These are phyloP conservation scores for Senna siamea DNA, from an alignment of 306 rosid genomes.

Conservation along the genomic window DNA sequence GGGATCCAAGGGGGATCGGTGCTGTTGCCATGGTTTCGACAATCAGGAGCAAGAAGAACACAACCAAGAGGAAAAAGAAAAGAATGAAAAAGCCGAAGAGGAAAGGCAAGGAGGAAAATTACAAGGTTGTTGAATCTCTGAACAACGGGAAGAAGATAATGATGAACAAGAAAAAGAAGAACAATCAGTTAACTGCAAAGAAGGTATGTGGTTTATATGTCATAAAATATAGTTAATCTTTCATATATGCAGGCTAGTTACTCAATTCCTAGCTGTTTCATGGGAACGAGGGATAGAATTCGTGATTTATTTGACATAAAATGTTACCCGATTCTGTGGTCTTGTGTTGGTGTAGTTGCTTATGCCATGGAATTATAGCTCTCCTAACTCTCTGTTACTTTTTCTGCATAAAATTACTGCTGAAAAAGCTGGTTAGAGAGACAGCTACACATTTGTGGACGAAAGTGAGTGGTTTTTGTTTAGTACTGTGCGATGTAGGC, in stretches of 20 bases:
- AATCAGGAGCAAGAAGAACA: constrained; percentile 43
- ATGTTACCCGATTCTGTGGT: constrained; percentile 44
- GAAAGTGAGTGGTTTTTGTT: constrained; percentile 45
- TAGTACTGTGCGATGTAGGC: constrained; percentile 43
- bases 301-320: constrained; percentile 42
- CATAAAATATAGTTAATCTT: constrained; percentile 56
- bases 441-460: constrained; percentile 45
- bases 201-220: constrained; percentile 62
- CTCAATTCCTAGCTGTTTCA: constrained; percentile 35
- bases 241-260: constrained; percentile 18
- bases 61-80: constrained; percentile 45
- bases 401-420: constrained; percentile 67
- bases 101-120: constrained; percentile 46
- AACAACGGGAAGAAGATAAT: constrained; percentile 45
- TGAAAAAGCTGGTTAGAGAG: constrained; percentile 67
- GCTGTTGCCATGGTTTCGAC: constrained; percentile 27
- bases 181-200: constrained; percentile 38
- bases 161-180: constrained; percentile 39
- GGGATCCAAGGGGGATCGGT: constrained; percentile 22
- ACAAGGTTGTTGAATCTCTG: constrained; percentile 2
- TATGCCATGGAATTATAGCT: constrained; percentile 44
- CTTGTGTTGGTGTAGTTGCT: constrained; percentile 40
- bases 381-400: constrained; percentile 40
- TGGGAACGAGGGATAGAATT: not conserved
- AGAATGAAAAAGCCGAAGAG: constrained; percentile 47